Base-by-base conservation (phyloP, 2,329 filamentous ascomycete species). In the Fusarium tanahbumbuense region DNA sequence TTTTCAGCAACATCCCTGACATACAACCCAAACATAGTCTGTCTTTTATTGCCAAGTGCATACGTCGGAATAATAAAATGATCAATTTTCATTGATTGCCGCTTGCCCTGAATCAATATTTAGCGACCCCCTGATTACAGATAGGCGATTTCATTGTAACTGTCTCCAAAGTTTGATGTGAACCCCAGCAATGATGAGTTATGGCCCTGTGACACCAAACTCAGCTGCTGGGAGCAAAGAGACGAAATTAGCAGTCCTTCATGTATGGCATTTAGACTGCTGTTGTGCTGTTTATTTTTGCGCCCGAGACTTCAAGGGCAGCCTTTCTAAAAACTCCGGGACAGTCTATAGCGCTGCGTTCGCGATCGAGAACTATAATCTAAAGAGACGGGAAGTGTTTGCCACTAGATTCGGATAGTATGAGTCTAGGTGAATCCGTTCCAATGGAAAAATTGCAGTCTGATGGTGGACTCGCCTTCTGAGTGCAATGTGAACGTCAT, bases 401-500 rank as follows among this genome's bases (percentile, higher is more conserved):
- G 55, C 63, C 63, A 67, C 63, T 30, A 40, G 25, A 53, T 41
- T 52, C 20, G 3, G n/a, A 55, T 15, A 11, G 13, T 12, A 5
- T 8, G 32, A 50, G 16, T 11, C 41, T 23, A 18, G 25, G 32
- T 12, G 64, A 42, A 18, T 12, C 44, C 28, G 28, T 40, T 8
- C 18, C 30, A 42, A 49, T 40, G 48, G 41, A 41, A 54, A 67
- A 42, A 47, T 40, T 42, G 32, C 28, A 28, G 20, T 20, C 40
- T 61, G 22, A 22, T 46, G 23, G 20, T 22, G 2, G n/a, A 41
- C 41, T 60, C 22, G 27, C 22, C 50, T 37, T 44, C 23, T 22
- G 49, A 23, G 54, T 57, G 53, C 32, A 48, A 55, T 59, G 34
- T 68, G 47, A 41, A 64, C 65, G 65, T 68, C 64, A 68, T 68